Evolutionary conservation across 805 yeast genomes (phyloP).

Genomic region (Wickerhamiella allomyrinae): DNA sequence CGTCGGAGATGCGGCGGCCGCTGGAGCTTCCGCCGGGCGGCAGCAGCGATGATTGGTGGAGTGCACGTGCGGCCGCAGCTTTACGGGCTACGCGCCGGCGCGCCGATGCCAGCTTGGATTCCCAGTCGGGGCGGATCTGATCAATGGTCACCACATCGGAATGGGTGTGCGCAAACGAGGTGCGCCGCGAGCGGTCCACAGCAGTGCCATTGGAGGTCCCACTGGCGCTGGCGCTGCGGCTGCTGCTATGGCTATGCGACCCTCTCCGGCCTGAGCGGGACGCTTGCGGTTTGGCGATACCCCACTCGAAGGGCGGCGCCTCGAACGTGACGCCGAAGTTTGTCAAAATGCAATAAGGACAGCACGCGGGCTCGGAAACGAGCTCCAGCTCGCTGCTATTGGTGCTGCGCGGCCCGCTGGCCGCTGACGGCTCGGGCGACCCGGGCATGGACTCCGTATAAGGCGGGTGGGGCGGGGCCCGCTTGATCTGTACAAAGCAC

Average conservation of each 20-base stretch:
- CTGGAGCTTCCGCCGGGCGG: slow-evolving; percentile 18
- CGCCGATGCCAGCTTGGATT: slow-evolving; percentile 53
- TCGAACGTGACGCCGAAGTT: slow-evolving; percentile 73
- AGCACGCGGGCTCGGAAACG: slow-evolving; percentile 73
- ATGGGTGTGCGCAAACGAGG: slow-evolving; percentile 30
- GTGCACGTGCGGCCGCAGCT: slow-evolving; percentile 87
- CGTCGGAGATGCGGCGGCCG: background rate
- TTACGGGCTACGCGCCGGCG: slow-evolving; percentile 65
- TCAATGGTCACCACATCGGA: slow-evolving; percentile 69
- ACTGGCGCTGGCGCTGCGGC: background rate
- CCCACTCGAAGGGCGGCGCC: slow-evolving; percentile 46
- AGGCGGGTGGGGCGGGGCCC: slow-evolving; percentile 87
- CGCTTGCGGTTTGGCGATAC: slow-evolving; percentile 15
- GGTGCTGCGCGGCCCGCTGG: slow-evolving; percentile 33
- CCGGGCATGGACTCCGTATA: slow-evolving; percentile 30
- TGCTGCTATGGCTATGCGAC: background rate
- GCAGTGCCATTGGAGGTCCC: background rate
- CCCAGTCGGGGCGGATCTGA: slow-evolving; percentile 87
- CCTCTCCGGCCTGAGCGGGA: background rate
- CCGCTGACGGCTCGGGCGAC: slow-evolving; percentile 15
- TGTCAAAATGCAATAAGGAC: slow-evolving; percentile 87
- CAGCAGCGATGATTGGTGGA: slow-evolving; percentile 74
- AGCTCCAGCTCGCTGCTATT: slow-evolving; percentile 26
- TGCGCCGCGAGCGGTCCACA: slow-evolving; percentile 2
- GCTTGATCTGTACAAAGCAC: slow-evolving; percentile 89